Evolutionary conservation across 2,329 filamentous ascomycete genomes (phyloP), one percentile per base, ranked within the genome.

Genomic region (Tolypocladium album): DNA sequence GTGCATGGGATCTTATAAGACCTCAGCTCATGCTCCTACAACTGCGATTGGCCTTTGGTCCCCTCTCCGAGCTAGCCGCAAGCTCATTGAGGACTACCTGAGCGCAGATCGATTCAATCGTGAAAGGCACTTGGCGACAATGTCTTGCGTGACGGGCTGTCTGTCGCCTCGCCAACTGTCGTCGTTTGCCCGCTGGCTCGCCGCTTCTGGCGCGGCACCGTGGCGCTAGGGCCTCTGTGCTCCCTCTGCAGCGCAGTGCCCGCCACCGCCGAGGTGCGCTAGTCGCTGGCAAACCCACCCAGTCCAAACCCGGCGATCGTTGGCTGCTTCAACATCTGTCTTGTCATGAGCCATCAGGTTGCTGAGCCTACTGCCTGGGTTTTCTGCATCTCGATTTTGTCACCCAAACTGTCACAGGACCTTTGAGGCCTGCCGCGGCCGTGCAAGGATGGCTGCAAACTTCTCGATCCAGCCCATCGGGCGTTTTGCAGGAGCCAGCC

Each of bases 381-480:
- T 8, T 31, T 20, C 34, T 36, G 8, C 31, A 38, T 52, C 47
- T 3, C 31, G 22, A 9, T 4, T 38, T 38, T 6, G 36, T 4
- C 31, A 13, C 31, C 22, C 8, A 12, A 1, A 13, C 36, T 55
- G 50, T 31, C 50, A n/a, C 20, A 22, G 31, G 50, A 3, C 6
- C 22, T 22, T 2, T 4, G 20, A 22, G 50, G n/a, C 50, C 50
- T 55, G 31, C 2, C 12, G 20, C 20, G 31, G 50, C 50, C 20
- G 17, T 55, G 17, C 24, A 5, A 34, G 15, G 52, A 73, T 73
- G 71, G 57, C 70, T 11, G 61, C 69, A n/a, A 65, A 61, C 55
- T 92, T 91, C 70, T 72, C 84, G 31, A 83, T 92, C 62, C 83
- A 88, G 66, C 88, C 89, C n/a, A 75, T 89, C 59, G 77, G 80